Evolutionary conservation across 1,284 basidiomycete genomes (phyloP), one percentile per base, ranked within the genome.

Genomic region (Cryptococcus floricola): DNA sequence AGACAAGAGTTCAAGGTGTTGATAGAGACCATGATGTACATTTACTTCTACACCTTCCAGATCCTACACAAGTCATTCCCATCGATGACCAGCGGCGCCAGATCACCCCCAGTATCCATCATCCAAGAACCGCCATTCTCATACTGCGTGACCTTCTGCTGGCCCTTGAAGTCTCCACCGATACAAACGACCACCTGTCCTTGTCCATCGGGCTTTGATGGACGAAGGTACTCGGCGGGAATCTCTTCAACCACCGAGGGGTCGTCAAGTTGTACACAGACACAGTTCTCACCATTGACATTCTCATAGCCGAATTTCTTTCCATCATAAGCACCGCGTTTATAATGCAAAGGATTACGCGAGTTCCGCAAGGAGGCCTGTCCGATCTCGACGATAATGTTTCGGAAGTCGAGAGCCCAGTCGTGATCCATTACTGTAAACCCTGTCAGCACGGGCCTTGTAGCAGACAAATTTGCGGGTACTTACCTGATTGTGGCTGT

Each of bases 341-440:
- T 70, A 65, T 68, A 74, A 60, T 75, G 73, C 19, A 66, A 58
- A 25, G 73, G 73, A 57, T 68, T 70, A 28, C 70, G 63, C 12
- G 70, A 66, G 9, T 57, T 56, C 5, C 62, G 57, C 31, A 56
- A 57, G 9, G 56, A 52, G 2, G 72, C 72, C 1, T 68, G 62
- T 5, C 71, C 72, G 25, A 74, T 62, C 41, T 67, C 66, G 41
- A 75, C 70, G 37, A 74, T 63, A 47, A 75, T 65, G 55, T 74
- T 74, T 55, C 72, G 61, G 70, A 75, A 75, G 52, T 75, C 73
- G 12, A 75, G 63, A 3, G 70, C 69, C 73, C 73, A 75, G 56
- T 75, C 73, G 68, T 67, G 71, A 9, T 64, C 58, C 9, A 71
- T 45, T 37, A 59, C 69, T 44, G 31, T 42, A 18, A 5, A 12